These are phyloP conservation scores for Grammothele lineata DNA, from an alignment of 768 basidiomycete genomes.

Conservation along the genomic window DNA sequence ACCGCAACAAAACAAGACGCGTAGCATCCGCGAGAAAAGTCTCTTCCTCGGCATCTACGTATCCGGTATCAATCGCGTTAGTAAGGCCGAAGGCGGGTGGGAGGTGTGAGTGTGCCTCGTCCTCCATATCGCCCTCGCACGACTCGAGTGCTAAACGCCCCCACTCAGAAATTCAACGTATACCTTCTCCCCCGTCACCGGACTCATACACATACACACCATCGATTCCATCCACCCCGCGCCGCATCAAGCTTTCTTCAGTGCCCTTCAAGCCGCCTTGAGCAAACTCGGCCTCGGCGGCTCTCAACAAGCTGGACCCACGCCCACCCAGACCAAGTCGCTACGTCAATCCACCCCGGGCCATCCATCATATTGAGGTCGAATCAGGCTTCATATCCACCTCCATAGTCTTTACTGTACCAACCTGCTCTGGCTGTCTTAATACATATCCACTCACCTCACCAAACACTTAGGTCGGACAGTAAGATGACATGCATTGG, in stretches of 20 bases:
- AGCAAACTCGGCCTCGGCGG: slow-evolving; percentile 15
- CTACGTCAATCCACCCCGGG: too few relatives aligned
- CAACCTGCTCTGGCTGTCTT: too few relatives aligned
- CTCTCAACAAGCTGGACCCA: background rate
- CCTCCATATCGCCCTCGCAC: too few relatives aligned
- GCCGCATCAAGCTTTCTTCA: slow-evolving; percentile 68
- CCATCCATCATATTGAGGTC: too few relatives aligned
- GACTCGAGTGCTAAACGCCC: too few relatives aligned
- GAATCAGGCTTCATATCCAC: too few relatives aligned
- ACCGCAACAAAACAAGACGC: slow-evolving; percentile 6
- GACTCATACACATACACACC: slow-evolving; percentile 58
- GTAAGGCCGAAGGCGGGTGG: slow-evolving; percentile 63
- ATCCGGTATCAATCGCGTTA: slow-evolving; percentile 57
- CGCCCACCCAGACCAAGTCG: too few relatives aligned
- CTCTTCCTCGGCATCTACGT: slow-evolving; percentile 53
- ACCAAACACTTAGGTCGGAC: too few relatives aligned
- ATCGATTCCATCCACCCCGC: slow-evolving; percentile 77
- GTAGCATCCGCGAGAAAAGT: slow-evolving; percentile 51
- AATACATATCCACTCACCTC: too few relatives aligned
- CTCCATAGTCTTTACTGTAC: too few relatives aligned
- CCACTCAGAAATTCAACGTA: slow-evolving; percentile 69
- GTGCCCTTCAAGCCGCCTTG: slow-evolving; percentile 38
- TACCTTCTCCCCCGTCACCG: slow-evolving; percentile 62
- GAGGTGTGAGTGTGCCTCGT: slow-evolving; percentile 65
- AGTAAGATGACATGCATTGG: too few relatives aligned